A percentile compares a stretch with the other conserved stretches of the same genome.
Conservation (phyloP, 2,329 filamentous ascomycete species). For the Phoma sp. region DNA sequence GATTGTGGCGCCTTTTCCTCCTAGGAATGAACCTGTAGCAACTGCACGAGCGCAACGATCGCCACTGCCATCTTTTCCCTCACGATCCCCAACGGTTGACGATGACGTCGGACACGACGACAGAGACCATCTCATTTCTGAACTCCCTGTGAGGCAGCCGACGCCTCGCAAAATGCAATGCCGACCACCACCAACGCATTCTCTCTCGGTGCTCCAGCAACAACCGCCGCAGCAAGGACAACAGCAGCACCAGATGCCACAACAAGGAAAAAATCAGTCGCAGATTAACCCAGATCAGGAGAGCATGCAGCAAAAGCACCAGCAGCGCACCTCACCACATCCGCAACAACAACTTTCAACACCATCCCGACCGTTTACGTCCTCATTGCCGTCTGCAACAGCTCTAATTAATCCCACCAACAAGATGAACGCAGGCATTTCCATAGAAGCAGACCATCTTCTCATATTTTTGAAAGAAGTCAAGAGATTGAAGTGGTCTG, state of each 20-base stretch:
- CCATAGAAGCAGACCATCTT: conserved; percentile 36
- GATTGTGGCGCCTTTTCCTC: not conserved
- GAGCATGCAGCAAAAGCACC: too few relatives aligned
- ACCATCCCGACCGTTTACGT: not conserved
- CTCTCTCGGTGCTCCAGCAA: too few relatives aligned
- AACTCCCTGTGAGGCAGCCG: not conserved
- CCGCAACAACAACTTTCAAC: too few relatives aligned
- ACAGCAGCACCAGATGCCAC: too few relatives aligned
- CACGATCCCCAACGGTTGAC: too few relatives aligned
- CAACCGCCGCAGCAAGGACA: too few relatives aligned
- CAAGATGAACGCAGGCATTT: not conserved
- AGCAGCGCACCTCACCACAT: too few relatives aligned
- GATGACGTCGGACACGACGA: not conserved
- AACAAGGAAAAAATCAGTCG: too few relatives aligned
- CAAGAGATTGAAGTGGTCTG: conserved; percentile 44
- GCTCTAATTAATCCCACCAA: not conserved
- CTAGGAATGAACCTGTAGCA: not conserved
- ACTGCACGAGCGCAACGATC: not conserved
- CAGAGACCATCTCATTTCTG: not conserved
- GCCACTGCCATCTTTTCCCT: too few relatives aligned
- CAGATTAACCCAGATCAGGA: too few relatives aligned
- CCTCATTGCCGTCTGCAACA: not conserved
- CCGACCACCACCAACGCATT: too few relatives aligned
- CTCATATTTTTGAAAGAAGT: conserved; percentile 54
- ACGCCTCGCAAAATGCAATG: not conserved